phyloP scores from a whole-genome alignment of 768 basidiomycete genomes.

The Tylopilus felleus region DNA sequence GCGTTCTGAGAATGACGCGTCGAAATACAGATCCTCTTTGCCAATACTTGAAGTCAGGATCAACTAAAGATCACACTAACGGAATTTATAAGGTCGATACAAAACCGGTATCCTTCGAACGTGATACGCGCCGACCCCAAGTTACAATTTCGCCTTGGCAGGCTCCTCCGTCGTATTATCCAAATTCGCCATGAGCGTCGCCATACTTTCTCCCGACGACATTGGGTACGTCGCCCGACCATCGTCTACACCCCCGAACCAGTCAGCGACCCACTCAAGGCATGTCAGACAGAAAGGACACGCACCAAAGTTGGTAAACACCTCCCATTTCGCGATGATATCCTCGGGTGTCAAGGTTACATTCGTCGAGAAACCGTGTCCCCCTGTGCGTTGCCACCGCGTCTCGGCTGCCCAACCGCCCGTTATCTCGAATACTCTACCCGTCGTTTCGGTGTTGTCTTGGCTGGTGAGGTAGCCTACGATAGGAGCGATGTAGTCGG shows the following conservation, averaged over 20 bases:
- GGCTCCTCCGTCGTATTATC: slow-evolving; percentile 29
- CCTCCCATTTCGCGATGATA: slow-evolving; percentile 72
- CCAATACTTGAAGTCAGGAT: no score
- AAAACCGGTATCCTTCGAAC: not conserved
- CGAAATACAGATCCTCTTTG: no score
- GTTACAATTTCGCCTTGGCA: slow-evolving; percentile 54
- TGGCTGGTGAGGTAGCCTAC: slow-evolving; percentile 87
- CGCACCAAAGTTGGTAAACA: slow-evolving; percentile 82
- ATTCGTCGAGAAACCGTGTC: slow-evolving; percentile 82
- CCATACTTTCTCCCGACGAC: slow-evolving; percentile 70
- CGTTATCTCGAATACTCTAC: slow-evolving; percentile 77
- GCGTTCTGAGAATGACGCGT: no score
- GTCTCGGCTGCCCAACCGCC: slow-evolving; percentile 93
- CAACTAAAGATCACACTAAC: no score
- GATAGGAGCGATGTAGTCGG: slow-evolving; percentile 89
- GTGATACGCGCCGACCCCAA: not conserved
- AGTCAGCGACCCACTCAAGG: not conserved
- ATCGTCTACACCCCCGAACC: slow-evolving; percentile 50
- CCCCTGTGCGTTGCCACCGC: slow-evolving; percentile 89
- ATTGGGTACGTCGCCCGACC: slow-evolving; percentile 80
- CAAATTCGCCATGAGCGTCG: slow-evolving; percentile 70
- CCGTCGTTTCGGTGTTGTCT: slow-evolving; percentile 71
- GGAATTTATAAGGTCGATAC: not conserved
- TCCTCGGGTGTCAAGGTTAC: slow-evolving; percentile 76
- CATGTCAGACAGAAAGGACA: slow-evolving; percentile 2